phyloP scores from a whole-genome alignment of 352 stramenopile species.

The Phytopythium ostracodes region DNA sequence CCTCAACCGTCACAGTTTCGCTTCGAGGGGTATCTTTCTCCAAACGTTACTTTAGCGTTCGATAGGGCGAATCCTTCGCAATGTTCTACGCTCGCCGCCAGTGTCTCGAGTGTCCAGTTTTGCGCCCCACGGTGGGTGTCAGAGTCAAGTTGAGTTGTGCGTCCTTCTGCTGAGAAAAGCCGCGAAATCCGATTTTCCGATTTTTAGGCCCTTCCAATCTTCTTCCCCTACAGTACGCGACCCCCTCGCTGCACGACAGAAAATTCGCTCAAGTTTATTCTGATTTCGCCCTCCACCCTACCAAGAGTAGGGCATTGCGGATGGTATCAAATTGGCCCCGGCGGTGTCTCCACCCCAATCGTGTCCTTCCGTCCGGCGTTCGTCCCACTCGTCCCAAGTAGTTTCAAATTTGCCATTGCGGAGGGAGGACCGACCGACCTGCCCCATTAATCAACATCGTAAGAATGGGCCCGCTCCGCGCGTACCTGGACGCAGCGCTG shows the following conservation, averaged over 20 bases:
- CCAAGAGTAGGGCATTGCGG: too few species aligned
- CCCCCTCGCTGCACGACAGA: neutral
- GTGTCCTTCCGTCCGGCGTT: neutral
- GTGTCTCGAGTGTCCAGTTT: too few species aligned
- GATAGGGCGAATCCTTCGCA: too few species aligned
- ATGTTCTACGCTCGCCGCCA: too few species aligned
- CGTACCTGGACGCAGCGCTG: slow-evolving; percentile 28
- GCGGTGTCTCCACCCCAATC: neutral
- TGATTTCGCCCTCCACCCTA: neutral
- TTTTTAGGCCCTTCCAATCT: neutral
- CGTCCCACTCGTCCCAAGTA: neutral
- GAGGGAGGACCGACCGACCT: neutral
- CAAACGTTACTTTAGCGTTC: neutral
- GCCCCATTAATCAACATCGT: too few species aligned
- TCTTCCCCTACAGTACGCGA: neutral
- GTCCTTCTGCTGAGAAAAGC: too few species aligned
- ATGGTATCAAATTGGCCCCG: too few species aligned
- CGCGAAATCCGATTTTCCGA: too few species aligned
- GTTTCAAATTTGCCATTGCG: neutral
- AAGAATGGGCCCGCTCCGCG: slow-evolving; percentile 29
- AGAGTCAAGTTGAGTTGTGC: too few species aligned
- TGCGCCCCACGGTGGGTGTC: too few species aligned
- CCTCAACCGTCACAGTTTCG: too few species aligned
- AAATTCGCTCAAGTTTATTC: neutral
- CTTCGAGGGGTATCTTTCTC: neutral